phyloP scores from a whole-genome alignment of 2,329 filamentous ascomycete species.

The Pyrenophora tritici-repentis region DNA sequence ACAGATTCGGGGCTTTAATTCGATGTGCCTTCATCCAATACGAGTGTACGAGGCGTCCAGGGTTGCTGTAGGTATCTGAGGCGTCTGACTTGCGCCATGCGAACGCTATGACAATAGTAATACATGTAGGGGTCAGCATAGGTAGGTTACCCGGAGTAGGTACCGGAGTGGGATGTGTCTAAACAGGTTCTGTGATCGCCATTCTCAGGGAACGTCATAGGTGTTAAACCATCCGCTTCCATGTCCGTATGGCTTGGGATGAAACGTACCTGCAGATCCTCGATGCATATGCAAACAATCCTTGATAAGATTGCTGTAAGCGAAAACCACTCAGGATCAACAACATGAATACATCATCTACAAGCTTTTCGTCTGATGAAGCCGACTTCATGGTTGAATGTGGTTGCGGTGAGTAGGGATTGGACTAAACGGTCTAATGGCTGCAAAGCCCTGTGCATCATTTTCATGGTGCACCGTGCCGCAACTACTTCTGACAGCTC shows the following conservation, averaged over 20 bases:
- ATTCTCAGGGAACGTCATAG: not conserved
- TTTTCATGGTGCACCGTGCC: slow-evolving; percentile 4
- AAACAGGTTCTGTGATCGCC: too few relatives aligned
- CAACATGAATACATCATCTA: not conserved
- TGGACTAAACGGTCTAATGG: not conserved
- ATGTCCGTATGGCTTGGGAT: not conserved
- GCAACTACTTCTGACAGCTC: slow-evolving; percentile 2
- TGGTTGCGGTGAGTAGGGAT: not conserved
- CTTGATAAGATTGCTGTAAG: not conserved
- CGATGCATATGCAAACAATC: not conserved
- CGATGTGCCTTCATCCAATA: not conserved
- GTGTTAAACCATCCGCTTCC: not conserved
- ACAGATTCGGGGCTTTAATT: slow-evolving; percentile 5
- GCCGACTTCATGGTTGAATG: not conserved
- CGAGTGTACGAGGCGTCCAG: not conserved
- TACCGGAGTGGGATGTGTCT: too few relatives aligned
- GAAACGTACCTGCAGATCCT: slow-evolving; percentile 2
- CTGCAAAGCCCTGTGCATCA: slow-evolving; percentile 6
- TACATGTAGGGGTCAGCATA: not conserved
- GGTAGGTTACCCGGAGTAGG: not conserved
- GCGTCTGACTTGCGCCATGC: not conserved
- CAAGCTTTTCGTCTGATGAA: not conserved
- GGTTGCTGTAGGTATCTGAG: not conserved
- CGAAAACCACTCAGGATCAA: not conserved
- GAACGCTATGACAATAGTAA: not conserved